Evolutionary conservation across 176 grass and related monocot genomes (phyloP).

Genomic region (Aegilops bicornis): DNA sequence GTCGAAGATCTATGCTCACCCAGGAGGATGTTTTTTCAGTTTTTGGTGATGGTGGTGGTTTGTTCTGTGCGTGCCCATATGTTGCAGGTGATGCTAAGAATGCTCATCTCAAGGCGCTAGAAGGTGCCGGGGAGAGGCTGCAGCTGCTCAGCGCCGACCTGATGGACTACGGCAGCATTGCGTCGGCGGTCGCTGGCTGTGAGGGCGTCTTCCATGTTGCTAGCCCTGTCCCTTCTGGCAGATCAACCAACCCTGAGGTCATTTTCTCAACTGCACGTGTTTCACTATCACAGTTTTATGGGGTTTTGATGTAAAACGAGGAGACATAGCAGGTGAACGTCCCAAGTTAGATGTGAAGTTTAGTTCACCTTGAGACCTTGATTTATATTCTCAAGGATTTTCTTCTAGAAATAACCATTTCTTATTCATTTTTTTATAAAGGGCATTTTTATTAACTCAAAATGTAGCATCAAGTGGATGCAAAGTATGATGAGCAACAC

Average conservation of each 20-base stretch:
- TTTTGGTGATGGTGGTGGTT: not conserved
- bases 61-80: not conserved
- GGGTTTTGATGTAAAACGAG: not conserved
- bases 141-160: not conserved
- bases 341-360: too few species aligned
- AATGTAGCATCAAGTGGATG: too few species aligned
- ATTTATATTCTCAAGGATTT: too few species aligned
- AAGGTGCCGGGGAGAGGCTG: not conserved
- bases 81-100: conserved; percentile 1
- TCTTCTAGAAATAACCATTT: too few species aligned
- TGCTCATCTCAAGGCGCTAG: not conserved
- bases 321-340: too few species aligned
- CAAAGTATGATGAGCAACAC: too few species aligned
- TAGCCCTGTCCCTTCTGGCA: not conserved
- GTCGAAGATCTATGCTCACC: not conserved
- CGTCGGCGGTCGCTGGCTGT: not conserved
- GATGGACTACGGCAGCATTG: not conserved
- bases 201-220: conserved; percentile 15
- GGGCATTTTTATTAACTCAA: too few species aligned
- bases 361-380: too few species aligned
- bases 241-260: not conserved
- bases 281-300: not conserved
- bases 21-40: not conserved
- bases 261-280: not conserved
- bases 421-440: too few species aligned